A percentile compares a stretch with the other conserved stretches of the same genome.
phyloP scores from a whole-genome alignment of 2,329 filamentous ascomycete species.

The Simplicillium sp. region DNA sequence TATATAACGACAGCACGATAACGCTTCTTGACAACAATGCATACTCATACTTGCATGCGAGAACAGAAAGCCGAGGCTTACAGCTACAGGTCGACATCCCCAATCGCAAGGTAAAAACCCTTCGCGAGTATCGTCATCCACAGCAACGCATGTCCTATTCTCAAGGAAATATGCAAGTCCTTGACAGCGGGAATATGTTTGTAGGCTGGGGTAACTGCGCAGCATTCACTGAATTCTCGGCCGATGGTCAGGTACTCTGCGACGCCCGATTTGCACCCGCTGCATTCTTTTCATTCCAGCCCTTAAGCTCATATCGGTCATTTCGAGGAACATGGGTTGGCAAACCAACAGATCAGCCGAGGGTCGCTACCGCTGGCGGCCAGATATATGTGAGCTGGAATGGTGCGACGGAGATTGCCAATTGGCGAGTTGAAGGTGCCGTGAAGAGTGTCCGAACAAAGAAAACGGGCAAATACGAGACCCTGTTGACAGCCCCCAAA shows the following conservation, averaged over 20 bases:
- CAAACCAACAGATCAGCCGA: constrained; percentile 3
- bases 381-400: constrained; percentile 9
- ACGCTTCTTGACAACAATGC: constrained; percentile 43
- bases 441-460: neutral
- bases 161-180: constrained; percentile 37
- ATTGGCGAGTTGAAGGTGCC: constrained; percentile 5
- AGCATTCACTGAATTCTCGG: constrained; percentile 32
- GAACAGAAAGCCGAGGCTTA: constrained; percentile 29
- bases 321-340: constrained; percentile 6
- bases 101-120: constrained; percentile 29
- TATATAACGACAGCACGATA: constrained; percentile 30
- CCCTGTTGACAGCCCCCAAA: neutral
- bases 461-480: neutral
- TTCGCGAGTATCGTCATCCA: constrained; percentile 36
- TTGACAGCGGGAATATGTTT: constrained; percentile 39
- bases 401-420: constrained; percentile 7
- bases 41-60: constrained; percentile 18
- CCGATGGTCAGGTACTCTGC: constrained; percentile 37
- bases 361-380: constrained; percentile 1
- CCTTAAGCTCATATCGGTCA: constrained; percentile 6
- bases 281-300: constrained; percentile 5
- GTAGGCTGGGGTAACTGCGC: constrained; percentile 46
- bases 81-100: constrained; percentile 33
- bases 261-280: constrained; percentile 21
- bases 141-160: constrained; percentile 38